A percentile compares a stretch with the other conserved stretches of the same genome.
These are phyloP conservation scores for Ceriops decandra DNA, from an alignment of 345 rosid genomes.

Conservation along the genomic window DNA sequence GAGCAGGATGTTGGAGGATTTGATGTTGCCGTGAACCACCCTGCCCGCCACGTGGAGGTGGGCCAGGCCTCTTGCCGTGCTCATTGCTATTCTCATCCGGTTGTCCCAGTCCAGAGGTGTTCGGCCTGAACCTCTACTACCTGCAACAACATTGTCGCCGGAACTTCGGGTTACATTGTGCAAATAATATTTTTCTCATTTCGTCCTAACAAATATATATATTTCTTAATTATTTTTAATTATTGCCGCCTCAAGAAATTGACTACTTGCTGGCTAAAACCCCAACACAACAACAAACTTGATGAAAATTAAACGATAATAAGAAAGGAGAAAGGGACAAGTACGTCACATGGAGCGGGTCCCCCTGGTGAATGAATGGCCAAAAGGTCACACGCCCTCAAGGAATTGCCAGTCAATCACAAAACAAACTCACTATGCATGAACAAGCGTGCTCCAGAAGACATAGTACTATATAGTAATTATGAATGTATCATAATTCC, in stretches of 20 bases:
- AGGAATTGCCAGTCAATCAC: too few species aligned
- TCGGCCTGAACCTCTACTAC: constrained; percentile 88
- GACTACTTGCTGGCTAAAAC: too few species aligned
- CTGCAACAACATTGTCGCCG: constrained; percentile 28
- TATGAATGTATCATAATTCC: too few species aligned
- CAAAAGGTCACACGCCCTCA: neutral
- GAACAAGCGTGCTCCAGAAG: too few species aligned
- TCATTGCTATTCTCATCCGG: constrained; percentile 68
- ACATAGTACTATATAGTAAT: too few species aligned
- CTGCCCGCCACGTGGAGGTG: constrained; percentile 68
- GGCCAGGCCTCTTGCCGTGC: constrained; percentile 68
- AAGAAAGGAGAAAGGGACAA: neutral
- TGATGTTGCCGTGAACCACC: constrained; percentile 84
- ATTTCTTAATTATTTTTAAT: too few species aligned
- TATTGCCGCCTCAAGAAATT: too few species aligned
- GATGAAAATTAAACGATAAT: neutral
- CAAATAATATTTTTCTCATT: too few species aligned
- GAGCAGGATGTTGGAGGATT: constrained; percentile 82
- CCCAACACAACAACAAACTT: too few species aligned
- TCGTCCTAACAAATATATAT: too few species aligned
- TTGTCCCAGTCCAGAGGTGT: constrained; percentile 93
- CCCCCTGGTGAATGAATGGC: neutral
- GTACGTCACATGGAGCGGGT: neutral
- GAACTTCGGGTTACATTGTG: neutral
- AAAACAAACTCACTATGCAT: too few species aligned